phyloP scores from a whole-genome alignment of 768 basidiomycete genomes.

The Amanita phalloides region DNA sequence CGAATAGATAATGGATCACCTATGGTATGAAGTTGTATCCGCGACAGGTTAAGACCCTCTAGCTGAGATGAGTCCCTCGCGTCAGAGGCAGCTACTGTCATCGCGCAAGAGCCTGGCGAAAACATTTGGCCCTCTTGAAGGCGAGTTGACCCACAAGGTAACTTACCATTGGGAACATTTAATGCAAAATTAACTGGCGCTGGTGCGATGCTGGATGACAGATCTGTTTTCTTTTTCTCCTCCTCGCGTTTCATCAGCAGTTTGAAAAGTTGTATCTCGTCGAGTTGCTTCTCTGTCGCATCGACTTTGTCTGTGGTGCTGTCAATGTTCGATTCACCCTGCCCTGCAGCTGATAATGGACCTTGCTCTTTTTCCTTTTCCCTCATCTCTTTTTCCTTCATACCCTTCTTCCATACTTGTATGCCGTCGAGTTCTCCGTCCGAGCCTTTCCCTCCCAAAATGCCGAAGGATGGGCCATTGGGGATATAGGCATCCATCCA shows the following conservation, averaged over 20 bases:
- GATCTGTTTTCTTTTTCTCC: constrained; percentile 28
- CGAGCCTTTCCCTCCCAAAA: constrained; percentile 48
- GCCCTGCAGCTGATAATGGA: not conserved
- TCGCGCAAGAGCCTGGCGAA: not conserved
- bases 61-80: not conserved
- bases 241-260: constrained; percentile 76
- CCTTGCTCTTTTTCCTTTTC: constrained; percentile 25
- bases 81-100: not conserved
- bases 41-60: not conserved
- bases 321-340: constrained; percentile 6
- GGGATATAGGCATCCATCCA: constrained; percentile 91
- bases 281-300: constrained; percentile 34
- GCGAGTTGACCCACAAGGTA: not conserved
- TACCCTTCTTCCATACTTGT: constrained; percentile 79
- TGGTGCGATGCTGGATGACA: constrained; percentile 5
- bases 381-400: constrained; percentile 66
- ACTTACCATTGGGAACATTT: not conserved
- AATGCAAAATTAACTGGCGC: not conserved
- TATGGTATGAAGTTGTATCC: not conserved
- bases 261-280: constrained; percentile 80
- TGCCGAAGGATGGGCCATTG: constrained; percentile 40
- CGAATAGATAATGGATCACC: not conserved
- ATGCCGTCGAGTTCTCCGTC: constrained; percentile 74
- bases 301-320: constrained; percentile 13
- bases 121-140: not conserved